These are phyloP conservation scores for Tagetes erecta DNA, from an alignment of 129 eudicot genomes.

Conservation along the genomic window DNA sequence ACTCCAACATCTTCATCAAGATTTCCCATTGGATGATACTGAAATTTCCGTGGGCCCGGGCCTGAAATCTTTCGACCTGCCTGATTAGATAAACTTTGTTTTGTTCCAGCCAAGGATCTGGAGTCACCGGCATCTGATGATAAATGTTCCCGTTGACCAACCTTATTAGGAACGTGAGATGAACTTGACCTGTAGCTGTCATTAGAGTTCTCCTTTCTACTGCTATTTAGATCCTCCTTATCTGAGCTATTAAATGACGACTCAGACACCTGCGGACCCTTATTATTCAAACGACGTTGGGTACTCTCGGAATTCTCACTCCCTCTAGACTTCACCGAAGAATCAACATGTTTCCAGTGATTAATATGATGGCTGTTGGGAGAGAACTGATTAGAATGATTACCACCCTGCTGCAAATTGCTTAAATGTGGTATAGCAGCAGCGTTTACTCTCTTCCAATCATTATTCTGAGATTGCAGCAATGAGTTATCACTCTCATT, in stretches of 20 bases:
- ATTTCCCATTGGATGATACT: constrained; percentile 91
- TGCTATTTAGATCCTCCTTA: constrained; percentile 43
- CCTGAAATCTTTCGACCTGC: constrained; percentile 36
- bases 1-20: constrained; percentile 62
- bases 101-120: constrained; percentile 39
- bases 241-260: constrained; percentile 50
- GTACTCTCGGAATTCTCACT: constrained; percentile 41
- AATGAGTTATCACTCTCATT: constrained; percentile 39
- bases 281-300: constrained; percentile 38
- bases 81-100: constrained; percentile 51
- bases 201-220: constrained; percentile 57
- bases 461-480: constrained; percentile 41
- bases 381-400: constrained; percentile 36
- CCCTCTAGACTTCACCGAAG: constrained; percentile 45
- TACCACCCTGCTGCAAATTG: constrained; percentile 35
- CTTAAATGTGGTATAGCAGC: constrained; percentile 32
- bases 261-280: constrained; percentile 49
- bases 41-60: constrained; percentile 57
- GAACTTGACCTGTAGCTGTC: constrained; percentile 58
- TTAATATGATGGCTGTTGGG: constrained; percentile 42
- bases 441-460: constrained; percentile 37
- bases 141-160: constrained; percentile 6
- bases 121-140: constrained; percentile 56
- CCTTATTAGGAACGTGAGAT: constrained; percentile 42
- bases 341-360: constrained; percentile 57